A percentile compares a stretch with the other conserved stretches of the same genome.
Conservation (phyloP, 306 rosid genomes). For the Cucumis hystrix region DNA sequence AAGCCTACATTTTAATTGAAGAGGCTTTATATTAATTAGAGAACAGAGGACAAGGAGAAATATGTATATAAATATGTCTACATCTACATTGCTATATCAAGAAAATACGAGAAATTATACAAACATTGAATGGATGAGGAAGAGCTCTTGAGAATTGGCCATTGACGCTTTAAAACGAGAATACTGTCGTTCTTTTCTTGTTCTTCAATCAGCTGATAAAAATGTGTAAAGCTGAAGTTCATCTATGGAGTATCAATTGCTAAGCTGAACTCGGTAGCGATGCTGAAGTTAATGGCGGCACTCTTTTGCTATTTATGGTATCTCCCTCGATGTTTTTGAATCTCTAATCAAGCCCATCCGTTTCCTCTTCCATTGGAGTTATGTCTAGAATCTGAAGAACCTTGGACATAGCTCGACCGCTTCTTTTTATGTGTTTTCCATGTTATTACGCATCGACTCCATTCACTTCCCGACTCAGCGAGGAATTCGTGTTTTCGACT, state of each 20-base stretch:
- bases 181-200: not conserved
- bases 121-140: not conserved
- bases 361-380: slow-evolving; percentile 58
- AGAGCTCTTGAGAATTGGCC: not conserved
- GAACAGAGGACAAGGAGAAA: not conserved
- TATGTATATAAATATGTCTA: not conserved
- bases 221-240: not conserved
- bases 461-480: slow-evolving; percentile 31
- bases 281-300: not conserved
- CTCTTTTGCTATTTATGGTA: not conserved
- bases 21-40: not conserved
- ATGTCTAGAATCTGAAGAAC: slow-evolving; percentile 47
- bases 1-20: not conserved
- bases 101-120: not conserved
- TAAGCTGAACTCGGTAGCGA: not conserved
- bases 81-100: not conserved
- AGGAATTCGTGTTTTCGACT: slow-evolving; percentile 32
- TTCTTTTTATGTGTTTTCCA: slow-evolving; percentile 81
- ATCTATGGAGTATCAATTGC: not conserved
- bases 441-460: slow-evolving; percentile 46
- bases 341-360: slow-evolving; percentile 39
- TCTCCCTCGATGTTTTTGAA: not conserved
- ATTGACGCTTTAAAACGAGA: not conserved
- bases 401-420: slow-evolving; percentile 62
- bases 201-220: not conserved